Evolutionary conservation across 371 early-diverging fungal genomes (phyloP), one percentile per base, ranked within the genome.

Genomic region (Mortierella sp.): DNA sequence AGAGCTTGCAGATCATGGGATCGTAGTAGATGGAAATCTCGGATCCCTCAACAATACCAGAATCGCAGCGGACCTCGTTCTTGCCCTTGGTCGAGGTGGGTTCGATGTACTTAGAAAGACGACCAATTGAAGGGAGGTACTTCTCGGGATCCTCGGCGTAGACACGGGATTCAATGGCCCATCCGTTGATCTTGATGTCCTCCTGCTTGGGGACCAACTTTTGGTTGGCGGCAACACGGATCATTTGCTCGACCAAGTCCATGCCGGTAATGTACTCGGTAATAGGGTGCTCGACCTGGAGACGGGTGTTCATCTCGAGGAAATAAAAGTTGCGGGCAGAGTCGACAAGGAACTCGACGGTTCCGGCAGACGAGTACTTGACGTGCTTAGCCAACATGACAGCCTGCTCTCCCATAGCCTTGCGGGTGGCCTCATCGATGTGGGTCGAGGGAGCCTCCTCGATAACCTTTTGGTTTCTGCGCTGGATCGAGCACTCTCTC

Each of bases 231-330:
- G 96, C 97, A 42, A 96, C 94, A 72, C 93, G 93, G 31, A 97
- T 90, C 96, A 96, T 96, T 82, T 94, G 95, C 82, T 97, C 97
- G 55, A 99, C 99, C 47, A 99, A 89, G 89, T 99, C 99, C 48
- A 97, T 84, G 1, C 96, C 96, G 3, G 98, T 97, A 48, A 98
- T 95, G 78, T 94, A 92, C 88, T 99, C 99, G 38, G 99, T 99
- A 72, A 99, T 96, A 10, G 99, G 99, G 90, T 99, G 99, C 90
- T 99, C 99, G 63, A 98, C 98, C 81, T 97, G 97, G 58, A 97
- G 90, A 31, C 97, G 93, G 5, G 96, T 96, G 84, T 97, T 97
- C 96, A 97, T 95, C 83, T 97, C 97, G 87, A 97, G 88, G 80
- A 97, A 96, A 89, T 95, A 97, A 76, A 96, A 96, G 74, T 96